phyloP scores from a whole-genome alignment of 2,329 filamentous ascomycete genomes.

The Nothopassalora personata region DNA sequence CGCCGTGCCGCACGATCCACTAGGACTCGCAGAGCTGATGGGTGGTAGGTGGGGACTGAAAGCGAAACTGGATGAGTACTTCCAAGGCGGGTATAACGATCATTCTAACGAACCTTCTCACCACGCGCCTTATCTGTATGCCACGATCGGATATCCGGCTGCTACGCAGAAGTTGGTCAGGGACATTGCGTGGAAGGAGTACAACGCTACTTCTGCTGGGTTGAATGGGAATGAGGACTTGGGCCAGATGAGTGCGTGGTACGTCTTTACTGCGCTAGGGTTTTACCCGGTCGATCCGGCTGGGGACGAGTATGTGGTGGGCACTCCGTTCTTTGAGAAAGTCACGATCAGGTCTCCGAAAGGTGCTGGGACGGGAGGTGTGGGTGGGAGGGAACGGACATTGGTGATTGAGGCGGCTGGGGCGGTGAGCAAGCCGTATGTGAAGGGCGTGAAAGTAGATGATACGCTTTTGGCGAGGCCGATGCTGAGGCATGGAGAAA shows the following conservation, averaged over 20 bases:
- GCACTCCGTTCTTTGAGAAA: slow-evolving; percentile 45
- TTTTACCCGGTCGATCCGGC: slow-evolving; percentile 47
- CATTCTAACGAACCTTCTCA: slow-evolving; percentile 48
- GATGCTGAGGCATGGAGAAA: slow-evolving; percentile 38
- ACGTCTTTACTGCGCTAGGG: slow-evolving; percentile 44
- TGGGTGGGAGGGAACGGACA: slow-evolving; percentile 20
- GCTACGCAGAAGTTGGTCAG: slow-evolving; percentile 38
- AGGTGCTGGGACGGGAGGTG: slow-evolving; percentile 30
- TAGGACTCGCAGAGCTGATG: slow-evolving; percentile 41
- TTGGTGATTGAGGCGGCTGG: slow-evolving; percentile 41
- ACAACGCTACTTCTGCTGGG: slow-evolving; percentile 44
- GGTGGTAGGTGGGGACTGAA: slow-evolving; percentile 36
- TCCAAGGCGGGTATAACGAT: slow-evolving; percentile 43
- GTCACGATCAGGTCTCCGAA: slow-evolving; percentile 37
- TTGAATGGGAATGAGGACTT: slow-evolving; percentile 47
- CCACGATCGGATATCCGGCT: slow-evolving; percentile 38
- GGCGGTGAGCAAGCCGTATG: slow-evolving; percentile 38
- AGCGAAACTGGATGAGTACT: slow-evolving; percentile 42
- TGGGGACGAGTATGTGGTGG: slow-evolving; percentile 43
- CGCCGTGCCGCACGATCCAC: slow-evolving; percentile 44
- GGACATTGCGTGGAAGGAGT: slow-evolving; percentile 37
- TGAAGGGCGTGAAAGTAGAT: slow-evolving; percentile 40
- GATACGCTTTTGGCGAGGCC: slow-evolving; percentile 33
- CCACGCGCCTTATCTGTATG: slow-evolving; percentile 46
- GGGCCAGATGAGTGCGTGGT: slow-evolving; percentile 49